Percentiles rank a stretch among this genome's conserved stretches.
Evolutionary conservation across 495 filamentous ascomycete genomes (phyloP).

Genomic region (Elaphomyces granulatus): DNA sequence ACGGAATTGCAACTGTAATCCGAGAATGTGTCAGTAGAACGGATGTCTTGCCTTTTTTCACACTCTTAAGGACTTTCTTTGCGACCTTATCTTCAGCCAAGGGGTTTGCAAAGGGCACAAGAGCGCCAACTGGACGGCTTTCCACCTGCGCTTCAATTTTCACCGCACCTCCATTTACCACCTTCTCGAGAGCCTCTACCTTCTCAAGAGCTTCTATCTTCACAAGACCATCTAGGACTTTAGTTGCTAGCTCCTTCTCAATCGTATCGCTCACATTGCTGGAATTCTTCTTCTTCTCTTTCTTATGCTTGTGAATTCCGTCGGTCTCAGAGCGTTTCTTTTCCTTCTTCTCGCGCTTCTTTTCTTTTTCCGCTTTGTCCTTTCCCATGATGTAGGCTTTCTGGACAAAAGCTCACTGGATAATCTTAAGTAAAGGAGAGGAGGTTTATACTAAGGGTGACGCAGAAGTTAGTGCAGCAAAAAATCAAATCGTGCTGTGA

Average conservation of each 20-base stretch:
- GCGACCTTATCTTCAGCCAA: constrained; percentile 78
- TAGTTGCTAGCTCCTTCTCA: constrained; percentile 45
- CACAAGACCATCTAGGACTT: constrained; percentile 37
- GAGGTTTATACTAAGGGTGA: too few relatives aligned
- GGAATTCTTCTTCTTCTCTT: constrained; percentile 58
- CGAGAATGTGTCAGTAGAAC: constrained; percentile 1
- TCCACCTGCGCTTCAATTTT: constrained; percentile 38
- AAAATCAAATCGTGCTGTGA: constrained; percentile 1
- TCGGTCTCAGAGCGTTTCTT: constrained; percentile 64
- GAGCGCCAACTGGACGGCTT: constrained; percentile 44
- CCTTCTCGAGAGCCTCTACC: constrained; percentile 16
- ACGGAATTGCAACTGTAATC: neutral
- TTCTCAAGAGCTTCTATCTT: constrained; percentile 25
- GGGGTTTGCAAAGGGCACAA: constrained; percentile 89
- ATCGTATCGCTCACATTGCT: constrained; percentile 47
- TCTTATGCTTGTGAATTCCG: constrained; percentile 54
- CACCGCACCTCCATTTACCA: constrained; percentile 28
- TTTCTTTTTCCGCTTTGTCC: constrained; percentile 46
- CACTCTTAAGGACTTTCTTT: constrained; percentile 86
- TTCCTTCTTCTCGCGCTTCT: constrained; percentile 67
- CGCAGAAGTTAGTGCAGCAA: too few relatives aligned
- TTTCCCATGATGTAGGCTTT: constrained; percentile 33
- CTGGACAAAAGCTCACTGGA: constrained; percentile 3
- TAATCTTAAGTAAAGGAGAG: constrained; percentile 6
- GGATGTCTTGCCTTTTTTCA: constrained; percentile 71